Percentiles rank a stretch among this genome's conserved stretches.
phyloP scores from a whole-genome alignment of 2,329 filamentous ascomycete species.

The Drechslerella dactyloides region DNA sequence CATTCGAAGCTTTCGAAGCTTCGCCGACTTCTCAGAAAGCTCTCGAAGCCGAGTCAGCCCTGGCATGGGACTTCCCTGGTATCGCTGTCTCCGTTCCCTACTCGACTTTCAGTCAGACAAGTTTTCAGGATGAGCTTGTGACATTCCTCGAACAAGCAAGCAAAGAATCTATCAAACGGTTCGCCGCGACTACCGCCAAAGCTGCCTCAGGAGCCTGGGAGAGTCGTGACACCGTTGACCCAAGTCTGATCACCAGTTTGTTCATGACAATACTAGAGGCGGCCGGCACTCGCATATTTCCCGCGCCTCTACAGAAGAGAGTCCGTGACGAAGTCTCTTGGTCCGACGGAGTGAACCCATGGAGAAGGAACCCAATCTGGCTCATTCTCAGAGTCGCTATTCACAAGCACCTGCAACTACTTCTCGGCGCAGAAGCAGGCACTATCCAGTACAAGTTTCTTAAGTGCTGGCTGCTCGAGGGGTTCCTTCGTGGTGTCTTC shows the following conservation, averaged over 20 bases:
- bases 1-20: constrained; percentile 69
- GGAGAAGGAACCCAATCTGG: constrained; percentile 70
- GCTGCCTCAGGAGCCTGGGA: constrained; percentile 63
- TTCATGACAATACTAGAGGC: constrained; percentile 68
- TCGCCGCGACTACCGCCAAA: constrained; percentile 64
- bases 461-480: constrained; percentile 62
- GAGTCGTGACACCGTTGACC: constrained; percentile 65
- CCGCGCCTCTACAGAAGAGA: constrained; percentile 63
- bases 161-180: constrained; percentile 63
- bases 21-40: constrained; percentile 65
- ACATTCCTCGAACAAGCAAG: constrained; percentile 66
- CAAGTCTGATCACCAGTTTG: constrained; percentile 66
- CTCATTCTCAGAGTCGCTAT: constrained; percentile 67
- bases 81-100: constrained; percentile 62
- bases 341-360: constrained; percentile 62
- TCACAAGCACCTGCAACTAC: constrained; percentile 62
- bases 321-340: constrained; percentile 70
- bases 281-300: constrained; percentile 59
- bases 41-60: constrained; percentile 62
- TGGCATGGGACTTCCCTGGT: constrained; percentile 69
- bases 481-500: constrained; percentile 60
- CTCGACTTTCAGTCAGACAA: constrained; percentile 57
- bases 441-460: constrained; percentile 66
- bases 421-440: constrained; percentile 59
- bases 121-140: constrained; percentile 63